Base-by-base conservation (phyloP, 2,329 filamentous ascomycete genomes). In the Aureobasidium namibiae region DNA sequence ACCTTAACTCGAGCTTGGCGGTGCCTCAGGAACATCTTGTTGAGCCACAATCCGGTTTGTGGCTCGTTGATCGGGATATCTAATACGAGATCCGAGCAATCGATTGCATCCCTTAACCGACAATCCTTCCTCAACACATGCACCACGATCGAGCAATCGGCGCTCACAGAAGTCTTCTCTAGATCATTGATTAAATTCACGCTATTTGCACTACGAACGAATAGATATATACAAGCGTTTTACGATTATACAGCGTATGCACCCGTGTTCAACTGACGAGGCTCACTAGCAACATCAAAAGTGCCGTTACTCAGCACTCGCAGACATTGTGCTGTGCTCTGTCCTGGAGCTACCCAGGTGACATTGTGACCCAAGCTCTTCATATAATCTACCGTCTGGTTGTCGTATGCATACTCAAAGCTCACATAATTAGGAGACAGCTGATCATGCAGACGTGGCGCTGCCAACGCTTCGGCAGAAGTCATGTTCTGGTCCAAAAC, bases 391-490 rank as follows among this genome's bases (percentile, higher is more conserved):
- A 84, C 82, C 0, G 85, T 88, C 1, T 65, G 68, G 62, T 87
- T 86, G 65, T 89, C 80, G 65, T 88, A 95, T 0, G 71, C 71
- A 36, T 82, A 83, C 73, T 95, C 90, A 56, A 94, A 85, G 0
- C 75, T 75, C 1, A 85, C 80, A 50, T 74, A 73, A 65, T 90
- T 86, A 0, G 90, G 91, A 56, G 90, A 77, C 10, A 95, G 76
- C 73, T 95, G 91, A 68, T 95, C 89, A 68, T 95, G 91, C 23
- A 95, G 74, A 9, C 91, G 78, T 0, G 88, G 88, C 66, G 80
- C 72, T 0, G 76, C 77, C 14, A 95, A 76, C 0, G 89, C 87
- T 53, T 87, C 75, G 0, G 74, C 71, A 5, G 85, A 78, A 0
- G 79, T 82, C 72, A 85, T 76, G 14, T 77, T 76, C 62, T 83